Evolutionary conservation across 2,329 filamentous ascomycete genomes (phyloP), one percentile per base, ranked within the genome.

Genomic region (Diaporthe citri): DNA sequence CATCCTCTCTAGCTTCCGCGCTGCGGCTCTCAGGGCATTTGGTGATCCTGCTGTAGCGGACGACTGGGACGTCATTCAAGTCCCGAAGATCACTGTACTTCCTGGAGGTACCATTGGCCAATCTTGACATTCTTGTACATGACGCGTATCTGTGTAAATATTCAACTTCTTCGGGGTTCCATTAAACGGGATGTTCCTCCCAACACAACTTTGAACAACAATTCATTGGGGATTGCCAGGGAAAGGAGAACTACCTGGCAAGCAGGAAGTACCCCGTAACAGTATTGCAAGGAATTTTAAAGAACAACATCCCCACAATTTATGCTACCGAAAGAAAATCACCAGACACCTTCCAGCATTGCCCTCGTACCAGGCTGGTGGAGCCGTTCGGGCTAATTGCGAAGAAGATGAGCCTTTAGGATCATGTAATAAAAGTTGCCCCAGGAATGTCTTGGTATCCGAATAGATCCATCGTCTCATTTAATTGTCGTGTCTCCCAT

Each of bases 61-160:
- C 2, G 62, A 66, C 3, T 66, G 62, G 62, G 43, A 66, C 6
- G 17, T 66, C 12, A 4, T 66, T 4, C 20, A 66, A 51, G 28
- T 66, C 2, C 62, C 62, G 22, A 51, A 25, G 28, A n/a, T 66
- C 28, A 66, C 62, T 25, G 62, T 67, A 20, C 46, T 67, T 17
- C 62, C 62, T 39, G 62, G 62, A 39, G 62, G 62, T 39, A 67
- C 62, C 12, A 67, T 67, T 7, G 62, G 46, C 17, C 62, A 67
- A 39, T 39, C 62, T 36, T 39, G 15, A 67, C 31, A 17, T 52
- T 52, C 20, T 52, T 39, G 43, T 51, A 67, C 9, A 51, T 51
- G 10, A 10, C 28, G 10, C 1, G 2, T 22, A 25, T 43, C 8
- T 62, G 17, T 64, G 59, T 31, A 48, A 36, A 66, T 66, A 34